phyloP scores from a whole-genome alignment of 1,284 basidiomycete genomes.

The Heliocybe sulcata region DNA sequence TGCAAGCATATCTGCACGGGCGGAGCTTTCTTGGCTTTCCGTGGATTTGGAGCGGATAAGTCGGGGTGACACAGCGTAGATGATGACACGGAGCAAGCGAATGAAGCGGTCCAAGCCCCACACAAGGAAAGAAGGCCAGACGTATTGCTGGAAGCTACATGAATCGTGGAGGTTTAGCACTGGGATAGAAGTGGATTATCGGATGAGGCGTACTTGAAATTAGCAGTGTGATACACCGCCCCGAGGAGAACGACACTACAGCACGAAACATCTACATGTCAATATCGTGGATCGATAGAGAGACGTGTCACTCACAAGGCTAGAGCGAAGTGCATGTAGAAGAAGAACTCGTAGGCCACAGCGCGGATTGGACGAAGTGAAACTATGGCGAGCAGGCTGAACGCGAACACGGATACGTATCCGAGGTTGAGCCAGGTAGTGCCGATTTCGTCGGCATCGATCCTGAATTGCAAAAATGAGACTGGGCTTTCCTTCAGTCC shows the following conservation, averaged over 20 bases:
- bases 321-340: slow-evolving; percentile 30
- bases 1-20: slow-evolving; percentile 33
- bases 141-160: slow-evolving; percentile 23
- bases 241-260: slow-evolving; percentile 32
- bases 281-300: neutral
- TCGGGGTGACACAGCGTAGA: slow-evolving; percentile 43
- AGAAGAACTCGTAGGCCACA: slow-evolving; percentile 40
- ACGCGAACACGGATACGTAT: slow-evolving; percentile 25
- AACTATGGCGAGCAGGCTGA: slow-evolving; percentile 31
- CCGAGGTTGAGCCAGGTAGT: slow-evolving; percentile 31
- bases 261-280: neutral
- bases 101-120: slow-evolving; percentile 61
- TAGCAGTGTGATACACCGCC: slow-evolving; percentile 31
- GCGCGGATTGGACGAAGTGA: slow-evolving; percentile 36
- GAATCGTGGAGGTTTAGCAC: neutral
- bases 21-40: neutral
- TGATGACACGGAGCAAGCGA: slow-evolving; percentile 39
- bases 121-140: slow-evolving; percentile 53
- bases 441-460: neutral
- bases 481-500: neutral
- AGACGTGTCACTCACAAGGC: slow-evolving; percentile 27
- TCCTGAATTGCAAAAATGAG: neutral
- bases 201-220: slow-evolving; percentile 9
- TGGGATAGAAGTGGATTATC: neutral
- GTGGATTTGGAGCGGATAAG: slow-evolving; percentile 23